Percentiles rank a stretch among this genome's conserved stretches.
phyloP scores from a whole-genome alignment of 495 filamentous ascomycete species.

The Lophiotrema nucula region DNA sequence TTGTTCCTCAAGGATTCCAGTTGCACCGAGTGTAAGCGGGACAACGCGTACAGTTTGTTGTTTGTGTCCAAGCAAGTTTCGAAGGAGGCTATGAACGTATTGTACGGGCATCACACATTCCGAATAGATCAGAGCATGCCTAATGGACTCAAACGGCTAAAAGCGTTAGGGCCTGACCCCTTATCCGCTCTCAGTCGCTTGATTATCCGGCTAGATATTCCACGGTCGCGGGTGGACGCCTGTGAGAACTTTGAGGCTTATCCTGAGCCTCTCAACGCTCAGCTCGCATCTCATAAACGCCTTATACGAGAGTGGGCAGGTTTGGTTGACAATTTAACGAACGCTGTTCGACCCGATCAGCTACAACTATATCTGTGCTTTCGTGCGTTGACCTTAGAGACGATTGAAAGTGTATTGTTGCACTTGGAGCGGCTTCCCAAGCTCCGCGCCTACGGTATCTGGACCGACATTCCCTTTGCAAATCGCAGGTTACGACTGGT shows the following conservation, averaged over 20 bases:
- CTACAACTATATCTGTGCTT: background rate
- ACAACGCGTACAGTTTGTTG: background rate
- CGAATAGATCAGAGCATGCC: background rate
- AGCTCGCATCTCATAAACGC: background rate
- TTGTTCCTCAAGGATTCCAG: background rate
- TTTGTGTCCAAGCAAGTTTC: conserved; percentile 1
- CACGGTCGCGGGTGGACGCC: too few relatives aligned
- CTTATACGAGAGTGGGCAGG: background rate
- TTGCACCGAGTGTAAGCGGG: background rate
- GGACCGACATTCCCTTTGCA: too few relatives aligned
- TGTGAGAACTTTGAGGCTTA: background rate
- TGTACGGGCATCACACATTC: background rate
- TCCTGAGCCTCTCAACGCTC: background rate
- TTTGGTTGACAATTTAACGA: background rate
- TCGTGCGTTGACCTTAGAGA: background rate
- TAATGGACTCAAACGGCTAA: background rate
- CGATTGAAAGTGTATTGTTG: too few relatives aligned
- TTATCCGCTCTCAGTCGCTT: background rate
- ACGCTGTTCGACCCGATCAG: background rate
- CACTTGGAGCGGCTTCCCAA: too few relatives aligned
- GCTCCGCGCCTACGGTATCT: too few relatives aligned
- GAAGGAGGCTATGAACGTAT: background rate
- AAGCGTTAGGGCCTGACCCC: background rate
- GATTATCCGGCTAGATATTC: background rate
- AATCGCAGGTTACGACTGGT: too few relatives aligned